A percentile compares a stretch with the other conserved stretches of the same genome.
phyloP scores from a whole-genome alignment of 2,329 filamentous ascomycete species.

The Fusarium tricinctum region DNA sequence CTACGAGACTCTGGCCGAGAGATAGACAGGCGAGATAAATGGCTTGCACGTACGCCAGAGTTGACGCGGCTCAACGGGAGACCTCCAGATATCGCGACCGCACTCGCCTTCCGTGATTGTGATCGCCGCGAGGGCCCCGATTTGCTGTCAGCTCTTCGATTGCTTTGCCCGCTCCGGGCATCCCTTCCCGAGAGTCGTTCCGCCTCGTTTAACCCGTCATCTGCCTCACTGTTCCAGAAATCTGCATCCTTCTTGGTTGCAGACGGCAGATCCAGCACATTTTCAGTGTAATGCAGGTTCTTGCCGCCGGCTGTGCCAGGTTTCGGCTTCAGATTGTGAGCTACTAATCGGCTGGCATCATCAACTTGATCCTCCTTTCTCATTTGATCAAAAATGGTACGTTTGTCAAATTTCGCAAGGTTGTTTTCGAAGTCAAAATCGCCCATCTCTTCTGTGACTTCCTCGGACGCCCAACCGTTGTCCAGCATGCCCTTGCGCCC shows the following conservation, averaged over 20 bases:
- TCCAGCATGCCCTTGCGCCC: slow-evolving; percentile 64
- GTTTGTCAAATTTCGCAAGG: slow-evolving; percentile 95
- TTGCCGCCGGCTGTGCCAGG: slow-evolving; percentile 84
- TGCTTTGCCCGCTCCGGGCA: slow-evolving; percentile 64
- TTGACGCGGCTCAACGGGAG: slow-evolving; percentile 64
- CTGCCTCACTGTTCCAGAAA: slow-evolving; percentile 82
- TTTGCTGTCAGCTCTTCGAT: slow-evolving; percentile 67
- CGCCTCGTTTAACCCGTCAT: slow-evolving; percentile 66
- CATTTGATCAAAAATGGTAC: slow-evolving; percentile 91
- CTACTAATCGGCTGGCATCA: slow-evolving; percentile 91
- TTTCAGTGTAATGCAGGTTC: slow-evolving; percentile 92
- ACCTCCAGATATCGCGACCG: slow-evolving; percentile 53
- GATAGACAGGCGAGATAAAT: slow-evolving; percentile 51
- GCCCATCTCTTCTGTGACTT: slow-evolving; percentile 93
- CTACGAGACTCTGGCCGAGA: slow-evolving; percentile 51
- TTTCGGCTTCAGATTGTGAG: slow-evolving; percentile 81
- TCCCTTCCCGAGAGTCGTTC: slow-evolving; percentile 66
- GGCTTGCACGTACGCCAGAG: slow-evolving; percentile 59
- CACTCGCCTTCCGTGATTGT: slow-evolving; percentile 70
- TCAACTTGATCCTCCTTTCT: slow-evolving; percentile 88
- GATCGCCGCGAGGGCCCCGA: slow-evolving; percentile 63
- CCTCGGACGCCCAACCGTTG: slow-evolving; percentile 95
- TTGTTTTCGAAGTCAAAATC: slow-evolving; percentile 95
- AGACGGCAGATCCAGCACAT: slow-evolving; percentile 79
- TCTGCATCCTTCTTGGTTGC: slow-evolving; percentile 61